These are phyloP conservation scores for Globisporangium solare DNA, from an alignment of 352 stramenopile species.

Conservation along the genomic window DNA sequence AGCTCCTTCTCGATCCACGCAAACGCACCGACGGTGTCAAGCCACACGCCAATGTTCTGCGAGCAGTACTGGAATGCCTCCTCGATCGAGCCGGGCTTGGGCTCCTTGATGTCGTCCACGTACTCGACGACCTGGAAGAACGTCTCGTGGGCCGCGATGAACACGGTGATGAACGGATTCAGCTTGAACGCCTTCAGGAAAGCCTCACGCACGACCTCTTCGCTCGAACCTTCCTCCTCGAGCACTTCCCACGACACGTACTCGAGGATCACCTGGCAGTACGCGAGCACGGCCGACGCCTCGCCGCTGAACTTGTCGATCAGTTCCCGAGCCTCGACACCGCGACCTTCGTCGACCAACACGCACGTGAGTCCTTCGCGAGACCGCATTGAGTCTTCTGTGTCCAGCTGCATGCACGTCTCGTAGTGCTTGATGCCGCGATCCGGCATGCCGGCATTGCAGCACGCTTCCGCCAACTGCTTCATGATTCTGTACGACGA, in stretches of 20 bases:
- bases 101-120: constrained; percentile 75
- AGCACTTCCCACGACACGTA: constrained; percentile 88
- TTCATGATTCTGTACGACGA: constrained; percentile 42
- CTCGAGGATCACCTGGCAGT: constrained; percentile 81
- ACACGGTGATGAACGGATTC: constrained; percentile 83
- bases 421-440: constrained; percentile 82
- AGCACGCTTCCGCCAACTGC: constrained; percentile 68
- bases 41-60: constrained; percentile 80
- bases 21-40: constrained; percentile 75
- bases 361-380: constrained; percentile 72
- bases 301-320: constrained; percentile 55
- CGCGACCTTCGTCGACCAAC: constrained; percentile 75
- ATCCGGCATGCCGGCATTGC: constrained; percentile 62
- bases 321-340: constrained; percentile 58
- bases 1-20: constrained; percentile 86
- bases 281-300: constrained; percentile 66
- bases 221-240: constrained; percentile 73
- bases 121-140: constrained; percentile 83
- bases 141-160: constrained; percentile 72
- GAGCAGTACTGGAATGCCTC: constrained; percentile 79
- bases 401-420: constrained; percentile 72
- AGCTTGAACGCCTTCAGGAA: constrained; percentile 65
- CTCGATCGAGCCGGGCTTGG: constrained; percentile 68
- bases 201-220: constrained; percentile 67
- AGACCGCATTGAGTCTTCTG: constrained; percentile 47